Evolutionary conservation across 129 eudicot species (phyloP).

Genomic region (carrot (Daucus carota)): DH1_v3.0 NC_030381.2:31212501-31213000

Average conservation of each 20-base stretch:
- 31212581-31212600: not conserved
- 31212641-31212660: not conserved
- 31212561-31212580: not conserved
- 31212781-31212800: too few species aligned
- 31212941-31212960: not conserved
- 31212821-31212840: not conserved
- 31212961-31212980: not conserved
- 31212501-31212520: not conserved
- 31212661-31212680: too few species aligned
- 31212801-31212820: not conserved
- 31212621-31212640: not conserved
- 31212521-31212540: not conserved
- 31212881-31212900: too few species aligned
- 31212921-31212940: not conserved
- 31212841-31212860: not conserved
- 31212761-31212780: too few species aligned
- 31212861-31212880: not conserved
- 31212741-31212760: too few species aligned
- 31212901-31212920: not conserved
- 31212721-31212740: too few species aligned
- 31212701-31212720: too few species aligned
- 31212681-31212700: too few species aligned
- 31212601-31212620: not conserved
- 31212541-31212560: not conserved
- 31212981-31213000: not conserved